Evolutionary conservation across 164 flowering plant genomes (phyloP), one percentile per base, ranked within the genome.

Genomic region (Houttuynia cordata): DNA sequence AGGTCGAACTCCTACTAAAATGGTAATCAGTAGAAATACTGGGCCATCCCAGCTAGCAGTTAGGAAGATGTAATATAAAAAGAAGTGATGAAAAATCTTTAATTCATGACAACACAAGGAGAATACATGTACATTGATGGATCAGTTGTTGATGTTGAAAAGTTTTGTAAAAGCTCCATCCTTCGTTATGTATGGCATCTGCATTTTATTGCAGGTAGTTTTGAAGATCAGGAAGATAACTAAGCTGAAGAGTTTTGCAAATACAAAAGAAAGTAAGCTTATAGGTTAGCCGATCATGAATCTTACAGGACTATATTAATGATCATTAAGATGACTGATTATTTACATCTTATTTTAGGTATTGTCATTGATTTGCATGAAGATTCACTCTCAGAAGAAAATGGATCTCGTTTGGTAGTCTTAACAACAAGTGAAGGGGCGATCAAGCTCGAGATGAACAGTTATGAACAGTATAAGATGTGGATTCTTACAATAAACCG

Each of bases 391-490:
- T 77, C 68, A 3, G 79, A 75, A 24, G 60, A 59, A 1, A 77
- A 71, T n/a, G 82, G 83, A 47, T 78, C 88, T 30, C 83, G 79
- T 58, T 77, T 79, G 2, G 64, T 83, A 8, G 87, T 80, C n/a
- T 63, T 87, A 45, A 80, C 78, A 7, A 92, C 96, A 19, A 79
- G 70, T 62, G 53, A 60, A 40, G 98, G 95, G 58, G 68, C 66
- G n/a, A 70, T 81, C 60, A 92, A 85, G 73, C 72, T 92, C 45
- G 89, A 92, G 75, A 92, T 92, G 93, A 77, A 83, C 49, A 86
- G 87, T 59, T 74, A 80, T 62, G 68, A 70, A 10, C 78, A 71
- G 41, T 85, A 81, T 75, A 82, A 63, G 64, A 73, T 75, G 47
- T 92, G 96, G 96, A 75, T 86, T 15, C 67, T 71, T 53, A 78